Conservation (phyloP, 192 early-diverging fungal species). For the Backusella macrospora region DNA sequence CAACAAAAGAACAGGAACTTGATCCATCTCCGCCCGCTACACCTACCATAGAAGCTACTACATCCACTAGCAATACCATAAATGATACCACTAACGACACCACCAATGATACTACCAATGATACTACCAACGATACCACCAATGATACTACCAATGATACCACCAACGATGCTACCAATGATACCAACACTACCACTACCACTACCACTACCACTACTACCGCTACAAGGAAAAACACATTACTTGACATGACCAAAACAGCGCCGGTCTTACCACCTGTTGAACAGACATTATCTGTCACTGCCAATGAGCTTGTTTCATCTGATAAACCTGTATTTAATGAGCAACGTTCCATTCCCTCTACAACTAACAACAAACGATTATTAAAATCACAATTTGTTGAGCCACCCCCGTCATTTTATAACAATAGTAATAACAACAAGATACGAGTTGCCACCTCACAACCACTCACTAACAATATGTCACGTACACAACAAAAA, state of each 20-base stretch:
- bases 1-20: not conserved
- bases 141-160: not conserved
- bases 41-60: not conserved
- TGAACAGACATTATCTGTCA: not conserved
- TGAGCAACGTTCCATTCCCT: not conserved
- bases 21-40: not conserved
- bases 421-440: not conserved
- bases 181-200: no score
- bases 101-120: no score
- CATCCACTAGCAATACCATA: not conserved
- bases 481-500: constrained; percentile 52
- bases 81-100: not conserved
- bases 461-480: not conserved
- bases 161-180: not conserved
- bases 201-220: constrained; percentile 4
- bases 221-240: not conserved
- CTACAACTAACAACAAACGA: not conserved
- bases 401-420: not conserved
- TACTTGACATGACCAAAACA: not conserved
- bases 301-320: not conserved
- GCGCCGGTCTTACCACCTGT: not conserved
- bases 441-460: not conserved
- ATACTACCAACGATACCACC: no score
- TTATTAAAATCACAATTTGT: constrained; percentile 9
- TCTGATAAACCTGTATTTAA: not conserved